Conservation (phyloP, 495 filamentous ascomycete species). For the Penicillium ucsense region DNA sequence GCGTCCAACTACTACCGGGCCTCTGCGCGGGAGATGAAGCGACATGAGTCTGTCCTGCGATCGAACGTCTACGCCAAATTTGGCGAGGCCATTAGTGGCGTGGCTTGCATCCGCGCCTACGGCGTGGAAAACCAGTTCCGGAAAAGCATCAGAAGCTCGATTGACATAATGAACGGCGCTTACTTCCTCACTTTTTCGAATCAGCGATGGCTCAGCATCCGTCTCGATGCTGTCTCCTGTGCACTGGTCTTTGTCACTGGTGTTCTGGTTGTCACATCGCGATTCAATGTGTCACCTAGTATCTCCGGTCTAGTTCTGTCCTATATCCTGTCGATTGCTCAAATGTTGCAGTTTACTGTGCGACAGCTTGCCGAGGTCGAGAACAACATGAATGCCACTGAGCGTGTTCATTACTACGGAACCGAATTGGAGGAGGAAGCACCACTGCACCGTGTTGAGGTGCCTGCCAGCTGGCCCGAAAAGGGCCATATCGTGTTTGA, state of each 20-base stretch:
- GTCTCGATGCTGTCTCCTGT: slow-evolving; percentile 77
- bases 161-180: slow-evolving; percentile 87
- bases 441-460: slow-evolving; percentile 57
- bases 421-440: slow-evolving; percentile 81
- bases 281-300: slow-evolving; percentile 77
- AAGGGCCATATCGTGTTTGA: slow-evolving; percentile 76
- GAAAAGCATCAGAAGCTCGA: slow-evolving; percentile 51
- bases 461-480: slow-evolving; percentile 70
- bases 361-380: slow-evolving; percentile 93
- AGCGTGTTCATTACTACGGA: slow-evolving; percentile 89
- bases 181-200: slow-evolving; percentile 93
- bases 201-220: slow-evolving; percentile 80
- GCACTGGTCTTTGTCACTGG: slow-evolving; percentile 75
- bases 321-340: slow-evolving; percentile 88
- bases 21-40: slow-evolving; percentile 88
- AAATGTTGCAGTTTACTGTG: slow-evolving; percentile 92
- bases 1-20: slow-evolving; percentile 82
- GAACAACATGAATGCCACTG: slow-evolving; percentile 94
- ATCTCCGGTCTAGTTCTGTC: slow-evolving; percentile 82
- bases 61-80: slow-evolving; percentile 88
- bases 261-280: slow-evolving; percentile 85
- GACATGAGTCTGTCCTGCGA: slow-evolving; percentile 80
- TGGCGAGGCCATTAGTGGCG: slow-evolving; percentile 75
- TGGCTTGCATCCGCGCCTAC: slow-evolving; percentile 80
- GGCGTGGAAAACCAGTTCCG: slow-evolving; percentile 68